phyloP scores from a whole-genome alignment of 352 stramenopile species.

The Globisporangium acanthophoron region DNA sequence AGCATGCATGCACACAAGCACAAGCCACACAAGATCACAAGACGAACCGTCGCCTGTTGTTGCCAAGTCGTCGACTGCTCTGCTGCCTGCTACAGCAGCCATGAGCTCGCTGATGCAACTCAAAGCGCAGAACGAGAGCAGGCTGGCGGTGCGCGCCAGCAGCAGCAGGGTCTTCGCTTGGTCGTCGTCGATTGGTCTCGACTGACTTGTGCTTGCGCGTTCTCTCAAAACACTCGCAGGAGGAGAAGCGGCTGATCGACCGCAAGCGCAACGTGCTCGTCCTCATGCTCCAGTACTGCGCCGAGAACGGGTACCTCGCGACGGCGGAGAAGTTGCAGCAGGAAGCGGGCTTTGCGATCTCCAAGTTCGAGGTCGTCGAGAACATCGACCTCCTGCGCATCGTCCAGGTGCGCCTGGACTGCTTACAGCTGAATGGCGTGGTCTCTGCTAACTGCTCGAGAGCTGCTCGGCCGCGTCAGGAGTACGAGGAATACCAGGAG shows the following conservation, averaged over 20 bases:
- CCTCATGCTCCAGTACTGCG: constrained; percentile 81
- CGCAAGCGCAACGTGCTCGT: constrained; percentile 83
- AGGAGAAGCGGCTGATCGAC: constrained; percentile 86
- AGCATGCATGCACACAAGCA: no score
- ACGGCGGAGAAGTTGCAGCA: constrained; percentile 85
- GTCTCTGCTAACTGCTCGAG: not conserved
- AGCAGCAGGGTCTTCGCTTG: not conserved
- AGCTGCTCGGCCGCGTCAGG: constrained; percentile 24
- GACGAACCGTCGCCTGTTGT: not conserved
- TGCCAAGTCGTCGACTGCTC: not conserved
- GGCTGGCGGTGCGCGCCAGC: constrained; percentile 38
- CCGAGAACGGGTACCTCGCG: constrained; percentile 81
- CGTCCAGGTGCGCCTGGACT: constrained; percentile 40
- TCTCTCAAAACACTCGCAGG: constrained; percentile 19
- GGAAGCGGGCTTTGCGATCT: constrained; percentile 75
- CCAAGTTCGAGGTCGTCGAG: constrained; percentile 90
- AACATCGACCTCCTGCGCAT: constrained; percentile 89
- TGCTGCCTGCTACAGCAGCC: not conserved
- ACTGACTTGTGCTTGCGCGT: not conserved
- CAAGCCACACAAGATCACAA: no score
- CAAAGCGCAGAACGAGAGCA: constrained; percentile 79
- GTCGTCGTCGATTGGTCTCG: not conserved
- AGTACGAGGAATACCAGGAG: constrained; percentile 91
- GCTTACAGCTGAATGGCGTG: not conserved
- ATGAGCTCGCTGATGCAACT: constrained; percentile 83